phyloP scores from a whole-genome alignment of 257 asterid genomes.

The Solanum peruvianum region DNA sequence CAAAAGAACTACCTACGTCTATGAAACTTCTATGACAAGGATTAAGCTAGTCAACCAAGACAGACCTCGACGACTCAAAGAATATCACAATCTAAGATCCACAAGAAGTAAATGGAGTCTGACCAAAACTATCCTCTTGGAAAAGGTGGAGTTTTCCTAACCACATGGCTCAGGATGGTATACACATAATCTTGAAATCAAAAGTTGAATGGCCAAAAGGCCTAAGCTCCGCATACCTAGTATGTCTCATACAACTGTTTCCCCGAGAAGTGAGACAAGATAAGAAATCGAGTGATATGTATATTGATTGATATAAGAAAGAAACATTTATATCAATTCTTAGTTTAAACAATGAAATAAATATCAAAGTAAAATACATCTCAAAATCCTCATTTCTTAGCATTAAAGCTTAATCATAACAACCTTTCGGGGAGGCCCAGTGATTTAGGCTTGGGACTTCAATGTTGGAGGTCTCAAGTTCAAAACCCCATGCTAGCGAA shows the following conservation, averaged over 20 bases:
- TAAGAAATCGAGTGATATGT: neutral
- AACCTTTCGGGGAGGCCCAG: neutral
- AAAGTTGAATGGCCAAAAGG: neutral
- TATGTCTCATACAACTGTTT: neutral
- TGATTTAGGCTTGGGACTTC: neutral
- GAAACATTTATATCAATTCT: neutral
- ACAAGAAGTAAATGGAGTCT: neutral
- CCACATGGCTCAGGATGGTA: neutral
- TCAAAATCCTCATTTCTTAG: neutral
- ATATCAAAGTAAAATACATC: neutral
- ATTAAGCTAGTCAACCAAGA: neutral
- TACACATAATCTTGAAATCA: neutral
- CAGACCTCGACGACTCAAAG: neutral
- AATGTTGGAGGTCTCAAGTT: neutral
- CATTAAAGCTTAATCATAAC: neutral
- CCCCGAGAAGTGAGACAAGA: neutral
- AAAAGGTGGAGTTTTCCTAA: neutral
- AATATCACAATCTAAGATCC: neutral
- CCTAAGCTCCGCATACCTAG: neutral
- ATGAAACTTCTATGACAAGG: neutral
- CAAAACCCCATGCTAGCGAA: neutral
- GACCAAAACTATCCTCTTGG: neutral
- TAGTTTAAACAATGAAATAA: neutral
- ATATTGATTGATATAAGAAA: neutral
- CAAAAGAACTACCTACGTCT: neutral